Percentiles rank a stretch among this genome's conserved stretches.
Evolutionary conservation across 768 basidiomycete species (phyloP).

Genomic region (Macrolepiota albuminosa): DNA sequence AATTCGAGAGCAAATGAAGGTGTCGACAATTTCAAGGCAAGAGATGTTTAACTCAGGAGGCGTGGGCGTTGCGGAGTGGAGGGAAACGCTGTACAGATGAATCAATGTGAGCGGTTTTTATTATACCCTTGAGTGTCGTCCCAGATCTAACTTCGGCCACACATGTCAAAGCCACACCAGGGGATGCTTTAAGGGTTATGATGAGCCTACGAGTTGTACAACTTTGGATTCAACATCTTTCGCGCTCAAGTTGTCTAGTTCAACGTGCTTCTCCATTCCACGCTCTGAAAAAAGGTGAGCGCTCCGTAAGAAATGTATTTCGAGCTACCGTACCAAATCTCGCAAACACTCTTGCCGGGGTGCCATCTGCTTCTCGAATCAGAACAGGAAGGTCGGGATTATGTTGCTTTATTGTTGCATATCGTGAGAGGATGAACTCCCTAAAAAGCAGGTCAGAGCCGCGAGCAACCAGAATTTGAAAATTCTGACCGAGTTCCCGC

Average conservation of each 20-base stretch:
- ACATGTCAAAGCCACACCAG: not conserved
- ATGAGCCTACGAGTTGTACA: conserved; percentile 52
- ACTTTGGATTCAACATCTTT: conserved; percentile 71
- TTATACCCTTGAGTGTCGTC: not conserved
- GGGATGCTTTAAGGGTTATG: conserved; percentile 11
- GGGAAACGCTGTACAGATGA: not conserved
- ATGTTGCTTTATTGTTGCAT: conserved; percentile 71
- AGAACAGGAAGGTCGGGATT: conserved; percentile 85
- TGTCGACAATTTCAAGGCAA: not conserved
- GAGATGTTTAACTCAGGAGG: not conserved
- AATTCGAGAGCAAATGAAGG: not conserved
- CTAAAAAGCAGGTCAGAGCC: conserved; percentile 32
- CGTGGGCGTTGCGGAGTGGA: too few species aligned
- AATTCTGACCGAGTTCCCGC: conserved; percentile 67
- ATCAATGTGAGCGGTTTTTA: not conserved
- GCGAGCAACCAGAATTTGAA: not conserved
- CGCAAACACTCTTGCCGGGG: conserved; percentile 79
- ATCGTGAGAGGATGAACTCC: conserved; percentile 74
- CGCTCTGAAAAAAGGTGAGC: conserved; percentile 44
- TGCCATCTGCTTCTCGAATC: conserved; percentile 75
- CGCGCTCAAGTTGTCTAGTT: conserved; percentile 70
- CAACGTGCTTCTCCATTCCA: conserved; percentile 77
- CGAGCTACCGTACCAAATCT: conserved; percentile 64
- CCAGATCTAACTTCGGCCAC: not conserved
- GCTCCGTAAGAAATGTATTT: conserved; percentile 5